These are phyloP conservation scores for Halophytophthora polymorphica DNA, from an alignment of 352 stramenopile species.

Conservation along the genomic window DNA sequence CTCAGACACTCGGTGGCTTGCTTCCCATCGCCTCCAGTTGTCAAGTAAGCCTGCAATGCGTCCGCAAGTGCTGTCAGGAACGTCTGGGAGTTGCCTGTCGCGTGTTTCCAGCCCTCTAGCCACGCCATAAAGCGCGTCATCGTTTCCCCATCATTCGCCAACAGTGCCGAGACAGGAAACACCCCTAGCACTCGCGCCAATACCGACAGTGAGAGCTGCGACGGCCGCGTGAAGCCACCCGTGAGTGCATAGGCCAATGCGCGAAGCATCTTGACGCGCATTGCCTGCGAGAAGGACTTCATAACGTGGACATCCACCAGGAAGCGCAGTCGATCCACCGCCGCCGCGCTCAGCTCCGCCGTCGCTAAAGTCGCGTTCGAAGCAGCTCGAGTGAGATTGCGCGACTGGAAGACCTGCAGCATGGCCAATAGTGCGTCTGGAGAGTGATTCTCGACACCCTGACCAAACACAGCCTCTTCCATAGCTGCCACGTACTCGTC, in stretches of 20 bases:
- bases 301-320: conserved; percentile 74
- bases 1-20: conserved; percentile 10
- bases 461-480: conserved; percentile 52
- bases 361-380: not conserved
- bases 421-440: conserved; percentile 71
- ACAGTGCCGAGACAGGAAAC: conserved; percentile 42
- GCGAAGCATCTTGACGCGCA: conserved; percentile 47
- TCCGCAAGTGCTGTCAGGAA: conserved; percentile 12
- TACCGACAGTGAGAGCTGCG: conserved; percentile 30
- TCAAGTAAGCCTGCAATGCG: conserved; percentile 20
- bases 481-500: conserved; percentile 33
- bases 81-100: not conserved
- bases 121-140: conserved; percentile 30
- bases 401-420: conserved; percentile 52
- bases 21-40: conserved; percentile 3
- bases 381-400: conserved; percentile 13
- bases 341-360: conserved; percentile 25
- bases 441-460: conserved; percentile 47
- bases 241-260: conserved; percentile 54
- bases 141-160: conserved; percentile 21
- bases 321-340: conserved; percentile 56
- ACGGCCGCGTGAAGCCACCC: conserved; percentile 38
- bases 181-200: conserved; percentile 49
- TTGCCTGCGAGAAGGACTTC: conserved; percentile 69
- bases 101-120: conserved; percentile 14